A percentile compares a stretch with the other conserved stretches of the same genome.
These are phyloP conservation scores for Orbilia blumenaviensis DNA, from an alignment of 2,329 filamentous ascomycete species.

Conservation along the genomic window DNA sequence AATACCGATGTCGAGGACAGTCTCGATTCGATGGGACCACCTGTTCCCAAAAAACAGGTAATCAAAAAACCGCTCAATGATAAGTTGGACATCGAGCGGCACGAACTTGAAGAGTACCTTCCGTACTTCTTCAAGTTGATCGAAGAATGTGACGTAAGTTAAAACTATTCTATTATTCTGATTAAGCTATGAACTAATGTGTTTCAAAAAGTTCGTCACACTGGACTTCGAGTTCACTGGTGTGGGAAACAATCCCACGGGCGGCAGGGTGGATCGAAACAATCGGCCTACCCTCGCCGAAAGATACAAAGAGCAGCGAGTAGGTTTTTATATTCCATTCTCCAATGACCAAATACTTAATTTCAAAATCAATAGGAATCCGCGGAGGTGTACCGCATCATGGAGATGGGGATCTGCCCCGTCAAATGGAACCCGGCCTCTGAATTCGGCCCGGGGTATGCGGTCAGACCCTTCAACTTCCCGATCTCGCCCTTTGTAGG, in stretches of 20 bases:
- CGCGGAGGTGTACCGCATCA: conserved; percentile 55
- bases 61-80: no score
- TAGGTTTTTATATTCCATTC: not conserved
- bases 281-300: conserved; percentile 55
- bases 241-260: conserved; percentile 44
- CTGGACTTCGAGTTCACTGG: conserved; percentile 57
- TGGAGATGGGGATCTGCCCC: conserved; percentile 57
- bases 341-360: not conserved
- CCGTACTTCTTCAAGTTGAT: conserved; percentile 33
- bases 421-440: conserved; percentile 51
- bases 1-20: no score
- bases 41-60: no score
- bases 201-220: conserved; percentile 44
- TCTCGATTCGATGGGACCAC: no score
- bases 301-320: conserved; percentile 54
- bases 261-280: conserved; percentile 32
- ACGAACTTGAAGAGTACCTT: conserved; percentile 16
- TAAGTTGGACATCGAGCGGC: conserved; percentile 29
- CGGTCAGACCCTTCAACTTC: conserved; percentile 55
- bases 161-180: not conserved
- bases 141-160: conserved; percentile 30
- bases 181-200: not conserved
- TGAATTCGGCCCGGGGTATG: conserved; percentile 36
- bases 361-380: conserved; percentile 29
- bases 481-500: conserved; percentile 50